A percentile compares a stretch with the other conserved stretches of the same genome.
These are phyloP conservation scores for Ascosphaera apis DNA, from an alignment of 2,329 filamentous ascomycete genomes.

Conservation along the genomic window DNA sequence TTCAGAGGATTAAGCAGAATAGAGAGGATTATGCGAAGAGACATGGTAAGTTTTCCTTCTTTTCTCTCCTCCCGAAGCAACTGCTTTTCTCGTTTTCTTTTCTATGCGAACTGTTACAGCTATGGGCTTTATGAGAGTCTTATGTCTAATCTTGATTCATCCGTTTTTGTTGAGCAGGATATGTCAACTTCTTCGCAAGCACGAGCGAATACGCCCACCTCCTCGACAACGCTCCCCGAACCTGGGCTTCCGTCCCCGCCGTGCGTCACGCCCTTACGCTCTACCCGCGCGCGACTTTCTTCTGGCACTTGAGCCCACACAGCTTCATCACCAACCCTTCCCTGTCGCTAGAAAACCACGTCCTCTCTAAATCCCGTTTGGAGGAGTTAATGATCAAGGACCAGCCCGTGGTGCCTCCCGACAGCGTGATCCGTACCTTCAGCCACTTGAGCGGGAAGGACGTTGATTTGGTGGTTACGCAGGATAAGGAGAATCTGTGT, in stretches of 20 bases:
- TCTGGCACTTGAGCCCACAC: conserved; percentile 74
- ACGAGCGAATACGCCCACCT: conserved; percentile 42
- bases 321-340: conserved; percentile 71
- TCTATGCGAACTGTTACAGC: not conserved
- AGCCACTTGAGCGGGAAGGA: conserved; percentile 52
- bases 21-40: conserved; percentile 60
- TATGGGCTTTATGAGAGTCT: not conserved
- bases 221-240: conserved; percentile 19
- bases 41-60: conserved; percentile 41
- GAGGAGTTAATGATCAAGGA: conserved; percentile 67
- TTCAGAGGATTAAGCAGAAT: conserved; percentile 57
- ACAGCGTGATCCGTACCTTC: conserved; percentile 94
- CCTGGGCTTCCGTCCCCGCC: conserved; percentile 50
- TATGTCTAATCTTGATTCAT: not conserved
- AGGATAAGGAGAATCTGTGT: conserved; percentile 60
- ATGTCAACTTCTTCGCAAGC: conserved; percentile 61
- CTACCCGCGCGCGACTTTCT: conserved; percentile 51
- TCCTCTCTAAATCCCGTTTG: conserved; percentile 44
- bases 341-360: conserved; percentile 42
- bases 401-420: conserved; percentile 69
- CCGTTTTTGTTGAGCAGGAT: conserved; percentile 33
- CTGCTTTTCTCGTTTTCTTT: not conserved
- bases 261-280: conserved; percentile 70
- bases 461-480: conserved; percentile 61
- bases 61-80: conserved; percentile 1